phyloP scores from a whole-genome alignment of 257 asterid genomes.

The Scutellaria baicalensis region DNA sequence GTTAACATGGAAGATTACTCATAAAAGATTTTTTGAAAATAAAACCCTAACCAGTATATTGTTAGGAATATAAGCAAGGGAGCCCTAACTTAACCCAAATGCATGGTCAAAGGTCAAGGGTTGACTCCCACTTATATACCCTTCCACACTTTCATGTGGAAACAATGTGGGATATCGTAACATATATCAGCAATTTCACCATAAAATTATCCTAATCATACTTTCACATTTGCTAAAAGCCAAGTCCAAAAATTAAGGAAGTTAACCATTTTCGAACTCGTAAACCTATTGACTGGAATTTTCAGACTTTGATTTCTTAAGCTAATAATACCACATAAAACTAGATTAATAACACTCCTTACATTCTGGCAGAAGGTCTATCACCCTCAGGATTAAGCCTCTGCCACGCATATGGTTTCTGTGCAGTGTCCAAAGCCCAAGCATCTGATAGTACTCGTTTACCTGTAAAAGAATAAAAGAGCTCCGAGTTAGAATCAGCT shows the following conservation, averaged over 20 bases:
- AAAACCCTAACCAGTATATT: constrained; percentile 4
- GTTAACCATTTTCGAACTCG: background rate
- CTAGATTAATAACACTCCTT: constrained; percentile 30
- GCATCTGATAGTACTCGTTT: constrained; percentile 94
- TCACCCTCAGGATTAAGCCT: constrained; percentile 96
- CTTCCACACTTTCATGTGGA: too few species aligned
- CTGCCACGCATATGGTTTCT: constrained; percentile 95
- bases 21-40: background rate
- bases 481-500: background rate
- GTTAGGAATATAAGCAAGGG: too few species aligned
- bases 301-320: background rate
- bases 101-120: too few species aligned
- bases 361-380: constrained; percentile 94
- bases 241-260: background rate
- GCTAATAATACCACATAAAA: background rate
- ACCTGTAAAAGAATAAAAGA: constrained; percentile 43
- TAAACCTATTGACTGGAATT: background rate
- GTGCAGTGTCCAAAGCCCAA: constrained; percentile 99
- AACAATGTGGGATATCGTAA: too few species aligned
- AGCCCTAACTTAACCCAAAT: too few species aligned
- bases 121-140: too few species aligned
- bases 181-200: background rate
- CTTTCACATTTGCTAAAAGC: background rate
- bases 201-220: background rate
- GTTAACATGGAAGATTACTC: constrained; percentile 4